Conservation (phyloP, 768 basidiomycete species). For the Gloeopeniophorella convolvens region DNA sequence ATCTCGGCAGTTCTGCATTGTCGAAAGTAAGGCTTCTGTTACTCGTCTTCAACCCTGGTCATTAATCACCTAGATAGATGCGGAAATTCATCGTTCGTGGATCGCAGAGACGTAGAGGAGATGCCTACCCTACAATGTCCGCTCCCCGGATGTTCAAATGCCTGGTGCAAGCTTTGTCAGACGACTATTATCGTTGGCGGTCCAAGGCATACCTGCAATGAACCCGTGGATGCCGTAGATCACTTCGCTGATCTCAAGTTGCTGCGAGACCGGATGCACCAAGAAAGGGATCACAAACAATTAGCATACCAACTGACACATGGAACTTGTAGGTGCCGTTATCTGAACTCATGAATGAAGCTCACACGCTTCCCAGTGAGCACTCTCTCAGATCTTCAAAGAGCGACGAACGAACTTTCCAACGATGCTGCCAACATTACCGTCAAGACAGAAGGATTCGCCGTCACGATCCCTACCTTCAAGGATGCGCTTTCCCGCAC, state of each 20-base stretch:
- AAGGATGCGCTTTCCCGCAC: not conserved
- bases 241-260: not conserved
- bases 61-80: not conserved
- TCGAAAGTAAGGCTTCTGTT: not conserved
- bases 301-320: too few species aligned
- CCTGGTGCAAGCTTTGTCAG: slow-evolving; percentile 1
- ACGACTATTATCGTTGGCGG: not conserved
- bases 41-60: not conserved
- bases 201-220: not conserved
- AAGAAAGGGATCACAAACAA: not conserved
- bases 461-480: not conserved
- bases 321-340: too few species aligned
- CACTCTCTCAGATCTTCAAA: not conserved
- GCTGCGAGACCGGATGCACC: too few species aligned
- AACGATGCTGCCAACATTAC: not conserved
- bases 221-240: not conserved
- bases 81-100: not conserved
- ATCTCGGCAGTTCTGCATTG: not conserved
- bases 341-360: too few species aligned
- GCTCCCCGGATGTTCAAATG: not conserved
- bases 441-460: not conserved
- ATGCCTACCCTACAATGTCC: not conserved
- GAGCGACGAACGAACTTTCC: not conserved
- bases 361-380: not conserved
- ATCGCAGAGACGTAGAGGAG: not conserved